Percentiles rank a stretch among this genome's conserved stretches.
Evolutionary conservation across 257 asterid species (phyloP).

Genomic region (Leptodermis oblonga): DNA sequence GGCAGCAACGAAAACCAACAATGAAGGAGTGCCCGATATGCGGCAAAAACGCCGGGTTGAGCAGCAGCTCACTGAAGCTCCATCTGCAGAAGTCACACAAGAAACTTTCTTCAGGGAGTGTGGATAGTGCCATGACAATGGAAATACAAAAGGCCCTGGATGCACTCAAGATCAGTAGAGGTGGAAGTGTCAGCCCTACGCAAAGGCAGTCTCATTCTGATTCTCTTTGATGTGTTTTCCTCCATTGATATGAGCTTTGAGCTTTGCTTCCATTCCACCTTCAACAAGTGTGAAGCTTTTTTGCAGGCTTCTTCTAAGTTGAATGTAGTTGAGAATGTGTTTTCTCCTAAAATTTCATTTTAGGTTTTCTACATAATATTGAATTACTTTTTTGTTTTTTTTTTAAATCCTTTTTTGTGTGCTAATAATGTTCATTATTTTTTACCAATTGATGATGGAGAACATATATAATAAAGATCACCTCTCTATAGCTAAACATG

Average conservation of each 20-base stretch:
- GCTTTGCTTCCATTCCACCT: background rate
- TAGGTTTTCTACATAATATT: too few relatives aligned
- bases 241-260: slow-evolving; percentile 29
- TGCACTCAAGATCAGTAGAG: slow-evolving; percentile 76
- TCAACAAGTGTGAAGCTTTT: background rate
- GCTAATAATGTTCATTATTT: too few relatives aligned
- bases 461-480: too few relatives aligned
- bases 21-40: slow-evolving; percentile 97
- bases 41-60: slow-evolving; percentile 89
- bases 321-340: too few relatives aligned
- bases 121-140: slow-evolving; percentile 96
- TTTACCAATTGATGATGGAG: too few relatives aligned
- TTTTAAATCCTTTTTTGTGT: too few relatives aligned
- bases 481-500: too few relatives aligned
- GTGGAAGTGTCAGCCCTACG: slow-evolving; percentile 92
- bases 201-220: slow-evolving; percentile 51
- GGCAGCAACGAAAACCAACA: slow-evolving; percentile 86
- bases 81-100: slow-evolving; percentile 92
- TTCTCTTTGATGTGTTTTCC: background rate
- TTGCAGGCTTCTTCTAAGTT: too few relatives aligned
- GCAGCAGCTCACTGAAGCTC: slow-evolving; percentile 96
- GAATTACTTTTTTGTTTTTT: too few relatives aligned
- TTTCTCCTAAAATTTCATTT: too few relatives aligned
- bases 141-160: slow-evolving; percentile 90
- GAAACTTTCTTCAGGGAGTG: slow-evolving; percentile 92